Conservation (phyloP, 441 rosid species). For the Gossypium davidsonii region DNA sequence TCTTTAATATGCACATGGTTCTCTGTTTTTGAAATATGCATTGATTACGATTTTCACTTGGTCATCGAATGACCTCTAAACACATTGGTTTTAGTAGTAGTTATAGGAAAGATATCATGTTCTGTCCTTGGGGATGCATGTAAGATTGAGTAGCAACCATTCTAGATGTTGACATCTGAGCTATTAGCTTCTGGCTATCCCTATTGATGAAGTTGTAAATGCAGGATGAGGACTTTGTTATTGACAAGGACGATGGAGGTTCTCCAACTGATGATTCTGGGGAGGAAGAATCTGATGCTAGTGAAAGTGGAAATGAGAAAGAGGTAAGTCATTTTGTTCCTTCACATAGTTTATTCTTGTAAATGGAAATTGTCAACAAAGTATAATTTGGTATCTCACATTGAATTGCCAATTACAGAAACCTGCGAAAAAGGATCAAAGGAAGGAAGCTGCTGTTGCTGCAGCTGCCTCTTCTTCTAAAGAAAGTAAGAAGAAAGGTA, state of each 20-base stretch:
- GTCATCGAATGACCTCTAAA: neutral
- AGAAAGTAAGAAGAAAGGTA: conserved; percentile 61
- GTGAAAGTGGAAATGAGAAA: conserved; percentile 61
- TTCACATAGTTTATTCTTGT: neutral
- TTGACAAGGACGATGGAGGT: conserved; percentile 78
- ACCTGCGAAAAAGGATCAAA: conserved; percentile 56
- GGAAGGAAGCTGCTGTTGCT: conserved; percentile 51
- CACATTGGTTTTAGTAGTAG: neutral
- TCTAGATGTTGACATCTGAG: neutral
- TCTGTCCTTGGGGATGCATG: neutral
- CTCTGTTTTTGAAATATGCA: neutral
- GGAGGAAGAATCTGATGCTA: conserved; percentile 74
- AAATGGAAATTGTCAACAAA: neutral
- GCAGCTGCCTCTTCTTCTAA: conserved; percentile 22
- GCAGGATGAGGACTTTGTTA: conserved; percentile 92
- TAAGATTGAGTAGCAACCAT: neutral
- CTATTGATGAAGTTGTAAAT: neutral
- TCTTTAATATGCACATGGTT: neutral
- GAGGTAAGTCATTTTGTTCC: conserved; percentile 45
- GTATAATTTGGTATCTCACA: neutral
- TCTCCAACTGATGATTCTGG: conserved; percentile 98
- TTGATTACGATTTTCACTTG: neutral
- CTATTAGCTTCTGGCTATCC: neutral
- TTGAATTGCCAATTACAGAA: conserved; percentile 41
- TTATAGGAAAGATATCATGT: neutral